Conservation (phyloP, 1,139 yeast species). For the Debaryomycetaceae sp. region DNA sequence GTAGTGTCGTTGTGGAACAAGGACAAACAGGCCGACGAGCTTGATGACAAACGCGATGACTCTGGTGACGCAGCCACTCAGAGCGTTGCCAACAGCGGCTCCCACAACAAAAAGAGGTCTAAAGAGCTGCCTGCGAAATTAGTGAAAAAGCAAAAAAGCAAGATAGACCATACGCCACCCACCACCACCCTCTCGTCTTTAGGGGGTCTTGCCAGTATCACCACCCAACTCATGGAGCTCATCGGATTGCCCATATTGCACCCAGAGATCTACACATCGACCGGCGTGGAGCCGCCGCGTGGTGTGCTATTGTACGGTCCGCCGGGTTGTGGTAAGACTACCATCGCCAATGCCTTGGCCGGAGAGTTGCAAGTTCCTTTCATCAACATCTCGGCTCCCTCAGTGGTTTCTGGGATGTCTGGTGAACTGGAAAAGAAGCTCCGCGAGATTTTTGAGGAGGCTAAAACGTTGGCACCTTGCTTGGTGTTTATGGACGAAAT, state of each 20-base stretch:
- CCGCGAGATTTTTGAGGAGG: constrained; percentile 91
- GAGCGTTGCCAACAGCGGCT: constrained; percentile 8
- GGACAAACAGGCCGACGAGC: constrained; percentile 13
- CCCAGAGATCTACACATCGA: constrained; percentile 81
- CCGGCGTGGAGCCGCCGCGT: constrained; percentile 96
- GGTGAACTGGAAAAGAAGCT: constrained; percentile 96
- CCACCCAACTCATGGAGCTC: constrained; percentile 81
- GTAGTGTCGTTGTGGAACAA: constrained; percentile 69
- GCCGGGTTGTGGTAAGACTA: constrained; percentile 98
- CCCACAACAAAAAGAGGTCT: constrained; percentile 22
- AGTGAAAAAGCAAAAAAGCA: constrained; percentile 40
- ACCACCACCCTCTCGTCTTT: constrained; percentile 59
- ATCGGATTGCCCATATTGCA: constrained; percentile 90
- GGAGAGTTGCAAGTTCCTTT: constrained; percentile 94
- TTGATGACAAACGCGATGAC: constrained; percentile 7
- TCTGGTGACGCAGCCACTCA: constrained; percentile 10
- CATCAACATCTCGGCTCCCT: constrained; percentile 87
- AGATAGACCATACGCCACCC: constrained; percentile 68
- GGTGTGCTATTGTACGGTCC: constrained; percentile 96
- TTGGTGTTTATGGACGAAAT: constrained; percentile 90
- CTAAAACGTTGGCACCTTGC: constrained; percentile 86
- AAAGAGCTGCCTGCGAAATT: constrained; percentile 21
- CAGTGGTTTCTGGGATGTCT: constrained; percentile 99
- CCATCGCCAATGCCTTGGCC: constrained; percentile 93
- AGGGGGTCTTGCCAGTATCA: constrained; percentile 86